These are phyloP conservation scores for Syncephalastrum contaminatum DNA, from an alignment of 371 early-diverging fungal genomes.

Conservation along the genomic window DNA sequence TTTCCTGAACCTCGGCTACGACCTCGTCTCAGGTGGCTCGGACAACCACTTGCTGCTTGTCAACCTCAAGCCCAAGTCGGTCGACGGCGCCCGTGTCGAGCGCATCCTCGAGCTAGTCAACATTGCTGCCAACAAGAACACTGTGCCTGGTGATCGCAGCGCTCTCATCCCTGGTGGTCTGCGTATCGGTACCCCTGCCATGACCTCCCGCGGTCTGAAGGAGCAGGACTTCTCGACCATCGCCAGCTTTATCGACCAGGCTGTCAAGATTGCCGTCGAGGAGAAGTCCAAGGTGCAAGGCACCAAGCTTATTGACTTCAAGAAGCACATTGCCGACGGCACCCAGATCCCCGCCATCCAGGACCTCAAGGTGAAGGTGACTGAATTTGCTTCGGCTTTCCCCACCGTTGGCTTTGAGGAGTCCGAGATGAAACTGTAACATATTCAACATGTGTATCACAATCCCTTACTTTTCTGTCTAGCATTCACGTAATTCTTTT, in stretches of 20 bases:
- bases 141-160: conserved; percentile 95
- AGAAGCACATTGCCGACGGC: conserved; percentile 51
- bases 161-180: conserved; percentile 97
- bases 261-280: conserved; percentile 69
- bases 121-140: conserved; percentile 99
- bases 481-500: too few relatives aligned
- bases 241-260: conserved; percentile 84
- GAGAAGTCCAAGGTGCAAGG: conserved; percentile 56
- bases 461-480: too few relatives aligned
- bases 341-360: conserved; percentile 53
- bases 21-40: conserved; percentile 93
- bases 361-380: conserved; percentile 64
- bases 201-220: conserved; percentile 94
- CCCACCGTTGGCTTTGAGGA: conserved; percentile 72
- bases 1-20: conserved; percentile 72
- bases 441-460: not conserved
- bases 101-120: conserved; percentile 91
- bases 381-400: conserved; percentile 65
- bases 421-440: conserved; percentile 51
- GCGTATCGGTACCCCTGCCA: conserved; percentile 92
- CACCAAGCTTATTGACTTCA: conserved; percentile 76
- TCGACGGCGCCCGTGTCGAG: conserved; percentile 96
- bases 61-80: conserved; percentile 78
- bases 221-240: conserved; percentile 87
- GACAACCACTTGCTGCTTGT: conserved; percentile 93